phyloP scores from a whole-genome alignment of 495 filamentous ascomycete genomes.

The Platismatia glauca region DNA sequence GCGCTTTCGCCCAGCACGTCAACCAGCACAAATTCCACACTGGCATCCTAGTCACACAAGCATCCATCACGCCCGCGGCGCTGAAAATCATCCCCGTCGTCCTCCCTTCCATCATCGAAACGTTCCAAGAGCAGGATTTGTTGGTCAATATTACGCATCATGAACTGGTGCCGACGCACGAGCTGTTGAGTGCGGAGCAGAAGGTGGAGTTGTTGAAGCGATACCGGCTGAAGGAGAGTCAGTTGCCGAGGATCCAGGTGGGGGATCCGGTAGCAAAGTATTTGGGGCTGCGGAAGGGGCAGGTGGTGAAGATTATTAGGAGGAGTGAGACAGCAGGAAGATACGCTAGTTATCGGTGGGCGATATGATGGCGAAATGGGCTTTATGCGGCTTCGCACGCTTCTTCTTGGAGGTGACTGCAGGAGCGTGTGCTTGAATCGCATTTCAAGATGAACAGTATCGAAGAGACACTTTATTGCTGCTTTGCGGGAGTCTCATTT shows the following conservation, averaged over 20 bases:
- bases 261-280: conserved; percentile 90
- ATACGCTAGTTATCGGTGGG: conserved; percentile 57
- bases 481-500: neutral
- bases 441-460: neutral
- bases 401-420: neutral
- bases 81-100: conserved; percentile 72
- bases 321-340: conserved; percentile 56
- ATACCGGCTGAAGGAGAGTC: conserved; percentile 93
- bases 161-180: conserved; percentile 90
- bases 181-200: conserved; percentile 82
- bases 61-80: conserved; percentile 73
- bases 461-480: neutral
- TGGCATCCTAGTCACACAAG: conserved; percentile 77
- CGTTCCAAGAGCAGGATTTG: conserved; percentile 89
- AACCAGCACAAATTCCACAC: conserved; percentile 68
- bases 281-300: conserved; percentile 79
- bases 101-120: conserved; percentile 70
- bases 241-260: conserved; percentile 83
- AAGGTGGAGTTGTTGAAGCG: conserved; percentile 72
- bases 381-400: neutral
- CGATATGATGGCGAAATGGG: conserved; percentile 37
- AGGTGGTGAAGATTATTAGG: conserved; percentile 97
- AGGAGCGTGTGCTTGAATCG: neutral
- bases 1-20: conserved; percentile 75
- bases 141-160: conserved; percentile 98